Evolutionary conservation across 2,329 filamentous ascomycete species (phyloP).

Genomic region (Aspergillus jensenii): DNA sequence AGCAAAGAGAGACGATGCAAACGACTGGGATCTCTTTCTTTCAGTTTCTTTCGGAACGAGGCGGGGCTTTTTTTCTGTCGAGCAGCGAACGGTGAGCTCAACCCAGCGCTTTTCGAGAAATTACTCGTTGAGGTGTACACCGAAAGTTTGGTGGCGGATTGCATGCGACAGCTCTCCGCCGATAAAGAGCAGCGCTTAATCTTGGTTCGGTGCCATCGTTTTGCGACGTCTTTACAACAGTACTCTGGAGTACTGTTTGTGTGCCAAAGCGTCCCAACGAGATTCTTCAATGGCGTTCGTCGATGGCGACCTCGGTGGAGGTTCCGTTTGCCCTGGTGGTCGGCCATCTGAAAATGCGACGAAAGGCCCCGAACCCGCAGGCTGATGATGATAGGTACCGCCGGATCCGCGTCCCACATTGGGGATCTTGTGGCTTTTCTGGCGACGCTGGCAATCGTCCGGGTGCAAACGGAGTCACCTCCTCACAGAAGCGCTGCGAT

Average conservation of each 20-base stretch:
- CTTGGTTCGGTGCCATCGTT: not conserved
- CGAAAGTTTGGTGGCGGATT: conserved; percentile 21
- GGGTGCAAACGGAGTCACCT: conserved; percentile 21
- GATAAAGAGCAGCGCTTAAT: not conserved
- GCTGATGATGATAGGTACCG: conserved; percentile 32
- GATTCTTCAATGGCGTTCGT: conserved; percentile 1
- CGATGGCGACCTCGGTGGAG: conserved; percentile 13
- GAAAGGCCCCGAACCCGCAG: conserved; percentile 21
- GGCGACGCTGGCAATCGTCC: conserved; percentile 19
- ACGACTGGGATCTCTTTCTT: conserved; percentile 1
- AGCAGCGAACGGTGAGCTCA: conserved; percentile 3
- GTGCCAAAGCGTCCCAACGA: not conserved
- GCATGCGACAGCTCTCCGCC: conserved; percentile 7
- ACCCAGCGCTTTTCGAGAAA: conserved; percentile 5
- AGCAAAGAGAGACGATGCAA: conserved; percentile 1
- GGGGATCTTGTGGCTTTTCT: conserved; percentile 25
- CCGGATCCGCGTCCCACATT: conserved; percentile 33
- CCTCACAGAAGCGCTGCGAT: conserved; percentile 6
- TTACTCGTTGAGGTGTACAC: conserved; percentile 15
- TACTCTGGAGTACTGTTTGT: not conserved
- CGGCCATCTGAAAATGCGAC: conserved; percentile 19
- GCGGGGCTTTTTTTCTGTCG: conserved; percentile 6
- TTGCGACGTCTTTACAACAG: not conserved
- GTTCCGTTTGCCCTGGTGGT: conserved; percentile 6
- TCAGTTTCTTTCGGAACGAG: conserved; percentile 6